Evolutionary conservation across 2,329 filamentous ascomycete genomes (phyloP).

Genomic region (Colletotrichum simmondsii): DNA sequence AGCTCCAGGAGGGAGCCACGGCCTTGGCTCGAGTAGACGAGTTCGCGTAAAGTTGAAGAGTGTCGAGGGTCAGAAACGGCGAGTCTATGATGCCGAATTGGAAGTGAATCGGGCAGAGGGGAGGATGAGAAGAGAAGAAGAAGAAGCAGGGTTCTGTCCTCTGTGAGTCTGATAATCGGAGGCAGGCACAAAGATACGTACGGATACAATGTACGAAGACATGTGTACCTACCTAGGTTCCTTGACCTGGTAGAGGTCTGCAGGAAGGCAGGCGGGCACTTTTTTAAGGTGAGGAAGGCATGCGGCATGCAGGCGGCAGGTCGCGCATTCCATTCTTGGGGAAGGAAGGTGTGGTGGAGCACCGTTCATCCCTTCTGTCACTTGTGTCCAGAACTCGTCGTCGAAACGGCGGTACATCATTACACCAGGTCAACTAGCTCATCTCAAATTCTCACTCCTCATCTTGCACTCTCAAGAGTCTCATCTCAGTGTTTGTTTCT

Average conservation of each 20-base stretch:
- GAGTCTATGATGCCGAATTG: not conserved
- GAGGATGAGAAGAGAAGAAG: not conserved
- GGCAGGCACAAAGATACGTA: not conserved
- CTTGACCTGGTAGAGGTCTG: not conserved
- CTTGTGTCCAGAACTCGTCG: not conserved
- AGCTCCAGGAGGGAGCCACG: constrained; percentile 18
- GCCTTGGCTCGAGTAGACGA: not conserved
- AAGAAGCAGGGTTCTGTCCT: not conserved
- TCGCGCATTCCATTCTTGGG: not conserved
- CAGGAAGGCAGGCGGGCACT: not conserved
- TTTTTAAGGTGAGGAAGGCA: not conserved
- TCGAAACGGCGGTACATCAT: not conserved
- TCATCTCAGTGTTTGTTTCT: not conserved
- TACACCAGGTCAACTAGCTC: too few species aligned
- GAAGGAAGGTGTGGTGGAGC: not conserved
- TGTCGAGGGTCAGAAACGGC: not conserved
- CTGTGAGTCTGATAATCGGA: not conserved
- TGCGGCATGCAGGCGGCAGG: not conserved
- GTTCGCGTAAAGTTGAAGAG: not conserved
- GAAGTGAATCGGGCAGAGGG: not conserved
- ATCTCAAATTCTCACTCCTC: not conserved
- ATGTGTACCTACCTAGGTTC: not conserved
- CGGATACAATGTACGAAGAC: too few species aligned
- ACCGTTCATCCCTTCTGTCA: not conserved
- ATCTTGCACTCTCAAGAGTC: not conserved